A percentile compares a stretch with the other conserved stretches of the same genome.
These are phyloP conservation scores for Citropsis articulata DNA, from an alignment of 345 rosid genomes.

Conservation along the genomic window DNA sequence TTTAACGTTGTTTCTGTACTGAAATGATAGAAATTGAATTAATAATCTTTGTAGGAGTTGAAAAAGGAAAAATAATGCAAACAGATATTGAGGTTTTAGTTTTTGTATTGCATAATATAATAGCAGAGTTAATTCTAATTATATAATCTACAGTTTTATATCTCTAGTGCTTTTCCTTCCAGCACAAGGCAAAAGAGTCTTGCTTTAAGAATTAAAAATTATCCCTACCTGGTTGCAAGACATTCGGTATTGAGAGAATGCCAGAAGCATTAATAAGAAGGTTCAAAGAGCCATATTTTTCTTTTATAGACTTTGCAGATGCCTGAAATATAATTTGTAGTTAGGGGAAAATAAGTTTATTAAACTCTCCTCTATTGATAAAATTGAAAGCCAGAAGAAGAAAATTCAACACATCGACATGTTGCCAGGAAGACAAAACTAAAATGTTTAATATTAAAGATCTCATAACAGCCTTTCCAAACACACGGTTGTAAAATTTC, in stretches of 20 bases:
- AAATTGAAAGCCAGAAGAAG: not conserved
- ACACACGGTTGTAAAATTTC: not conserved
- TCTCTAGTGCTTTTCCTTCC: not conserved
- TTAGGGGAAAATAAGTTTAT: not conserved
- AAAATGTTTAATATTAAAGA: not conserved
- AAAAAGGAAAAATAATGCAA: not conserved
- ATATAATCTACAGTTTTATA: not conserved
- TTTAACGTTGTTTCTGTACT: slow-evolving; percentile 82
- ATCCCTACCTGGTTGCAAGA: slow-evolving; percentile 74
- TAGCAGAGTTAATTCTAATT: not conserved
- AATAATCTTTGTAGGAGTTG: not conserved
- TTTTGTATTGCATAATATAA: not conserved
- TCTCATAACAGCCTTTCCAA: not conserved
- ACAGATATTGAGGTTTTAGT: not conserved
- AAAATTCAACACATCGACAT: not conserved
- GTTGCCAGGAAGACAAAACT: not conserved
- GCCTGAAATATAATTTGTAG: slow-evolving; percentile 41
- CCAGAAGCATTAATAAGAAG: slow-evolving; percentile 90
- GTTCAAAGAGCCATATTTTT: slow-evolving; percentile 66
- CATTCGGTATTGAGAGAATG: slow-evolving; percentile 75
- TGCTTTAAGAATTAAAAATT: slow-evolving; percentile 6
- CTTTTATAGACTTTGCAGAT: slow-evolving; percentile 55
- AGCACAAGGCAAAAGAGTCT: not conserved
- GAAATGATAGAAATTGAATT: slow-evolving; percentile 27
- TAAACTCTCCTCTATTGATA: not conserved